Percentiles rank a stretch among this genome's conserved stretches.
These are phyloP conservation scores for Neurospora sp. DNA, from an alignment of 2,329 filamentous ascomycete species.

Conservation along the genomic window DNA sequence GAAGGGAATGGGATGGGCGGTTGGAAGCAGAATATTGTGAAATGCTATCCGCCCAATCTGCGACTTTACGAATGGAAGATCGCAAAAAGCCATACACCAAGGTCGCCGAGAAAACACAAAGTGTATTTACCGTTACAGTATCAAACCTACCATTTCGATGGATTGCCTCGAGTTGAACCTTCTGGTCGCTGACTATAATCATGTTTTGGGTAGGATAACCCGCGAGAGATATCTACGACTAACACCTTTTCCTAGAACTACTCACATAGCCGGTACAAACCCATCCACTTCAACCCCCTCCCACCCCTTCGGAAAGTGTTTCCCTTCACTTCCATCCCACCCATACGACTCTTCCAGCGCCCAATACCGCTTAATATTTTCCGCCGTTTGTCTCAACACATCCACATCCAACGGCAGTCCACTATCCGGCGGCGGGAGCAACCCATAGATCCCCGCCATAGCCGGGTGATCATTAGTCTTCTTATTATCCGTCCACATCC, in stretches of 20 bases:
- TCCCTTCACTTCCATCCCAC: slow-evolving; percentile 38
- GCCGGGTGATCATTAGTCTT: slow-evolving; percentile 34
- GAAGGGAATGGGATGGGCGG: slow-evolving; percentile 7
- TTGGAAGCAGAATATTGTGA: slow-evolving; percentile 54
- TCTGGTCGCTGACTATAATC: neutral
- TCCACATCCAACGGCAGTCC: slow-evolving; percentile 26
- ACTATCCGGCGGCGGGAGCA: slow-evolving; percentile 30
- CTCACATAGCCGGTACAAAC: slow-evolving; percentile 29
- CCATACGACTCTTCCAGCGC: slow-evolving; percentile 30
- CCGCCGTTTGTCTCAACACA: slow-evolving; percentile 27
- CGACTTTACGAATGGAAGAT: neutral
- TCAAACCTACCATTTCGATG: neutral
- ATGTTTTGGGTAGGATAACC: neutral
- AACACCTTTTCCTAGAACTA: neutral
- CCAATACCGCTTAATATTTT: slow-evolving; percentile 29
- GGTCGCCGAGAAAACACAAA: neutral
- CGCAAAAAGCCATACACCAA: neutral
- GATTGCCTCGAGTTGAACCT: neutral
- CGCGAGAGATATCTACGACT: neutral
- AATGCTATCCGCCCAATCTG: slow-evolving; percentile 33
- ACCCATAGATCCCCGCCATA: slow-evolving; percentile 32
- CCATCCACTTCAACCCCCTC: slow-evolving; percentile 39
- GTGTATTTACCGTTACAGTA: neutral
- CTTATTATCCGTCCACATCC: slow-evolving; percentile 31
- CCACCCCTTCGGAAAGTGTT: slow-evolving; percentile 39